phyloP scores from a whole-genome alignment of 2,329 filamentous ascomycete species.

The Ascochyta clinopodiicola region DNA sequence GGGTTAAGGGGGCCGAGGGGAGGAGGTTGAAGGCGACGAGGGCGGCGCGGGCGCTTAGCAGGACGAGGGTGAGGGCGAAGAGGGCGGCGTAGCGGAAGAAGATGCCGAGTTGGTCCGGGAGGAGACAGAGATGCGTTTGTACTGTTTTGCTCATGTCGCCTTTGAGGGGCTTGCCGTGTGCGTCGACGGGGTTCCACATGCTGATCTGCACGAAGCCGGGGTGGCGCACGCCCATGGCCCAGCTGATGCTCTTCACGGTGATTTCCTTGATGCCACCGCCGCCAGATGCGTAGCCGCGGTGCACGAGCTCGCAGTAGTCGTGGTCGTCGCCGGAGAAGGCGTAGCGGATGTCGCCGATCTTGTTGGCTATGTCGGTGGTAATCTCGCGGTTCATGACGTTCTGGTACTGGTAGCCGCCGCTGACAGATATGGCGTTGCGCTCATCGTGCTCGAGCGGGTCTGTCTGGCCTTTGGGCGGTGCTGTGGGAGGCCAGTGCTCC shows the following conservation, averaged over 20 bases:
- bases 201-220: conserved; percentile 90
- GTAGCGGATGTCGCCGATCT: conserved; percentile 80
- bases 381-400: conserved; percentile 84
- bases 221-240: conserved; percentile 91
- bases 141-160: conserved; percentile 64
- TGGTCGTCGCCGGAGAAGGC: conserved; percentile 97
- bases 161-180: conserved; percentile 37
- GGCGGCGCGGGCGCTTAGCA: conserved; percentile 56
- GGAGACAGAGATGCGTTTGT: conserved; percentile 87
- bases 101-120: conserved; percentile 85
- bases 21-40: conserved; percentile 40
- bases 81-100: conserved; percentile 80
- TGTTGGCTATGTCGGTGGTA: conserved; percentile 76
- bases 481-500: conserved; percentile 79
- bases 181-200: conserved; percentile 88
- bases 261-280: conserved; percentile 73
- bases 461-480: conserved; percentile 65
- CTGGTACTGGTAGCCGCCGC: conserved; percentile 91
- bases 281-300: conserved; percentile 68
- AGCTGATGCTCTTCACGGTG: conserved; percentile 92
- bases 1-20: background rate
- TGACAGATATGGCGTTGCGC: conserved; percentile 78
- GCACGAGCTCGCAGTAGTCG: conserved; percentile 92
- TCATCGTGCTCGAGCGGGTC: conserved; percentile 65
- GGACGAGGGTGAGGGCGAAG: conserved; percentile 59